Evolutionary conservation across 2,329 filamentous ascomycete genomes (phyloP).

Genomic region (Trichoderma oligosporum): DNA sequence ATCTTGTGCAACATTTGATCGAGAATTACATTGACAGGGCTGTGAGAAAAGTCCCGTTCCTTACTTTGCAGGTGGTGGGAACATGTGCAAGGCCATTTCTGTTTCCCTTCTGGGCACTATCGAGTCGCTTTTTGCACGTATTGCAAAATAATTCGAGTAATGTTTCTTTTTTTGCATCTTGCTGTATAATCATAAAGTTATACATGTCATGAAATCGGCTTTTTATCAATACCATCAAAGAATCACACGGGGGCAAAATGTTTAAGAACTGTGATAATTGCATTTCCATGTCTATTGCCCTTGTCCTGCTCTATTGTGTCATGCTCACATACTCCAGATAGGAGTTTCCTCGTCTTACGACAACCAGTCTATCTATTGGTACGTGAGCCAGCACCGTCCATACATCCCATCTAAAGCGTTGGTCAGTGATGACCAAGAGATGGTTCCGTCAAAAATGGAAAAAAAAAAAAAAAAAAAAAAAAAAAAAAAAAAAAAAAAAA

Average conservation of each 20-base stretch:
- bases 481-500: not conserved
- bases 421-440: not conserved
- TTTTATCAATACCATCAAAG: not conserved
- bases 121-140: too few species aligned
- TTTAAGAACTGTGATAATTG: not conserved
- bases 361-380: not conserved
- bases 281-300: not conserved
- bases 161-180: too few species aligned
- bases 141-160: too few species aligned
- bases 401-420: not conserved
- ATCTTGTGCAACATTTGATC: too few species aligned
- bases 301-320: conserved; percentile 1
- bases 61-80: too few species aligned
- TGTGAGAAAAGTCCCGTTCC: too few species aligned
- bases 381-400: not conserved
- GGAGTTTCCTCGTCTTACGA: conserved; percentile 6
- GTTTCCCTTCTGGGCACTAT: too few species aligned
- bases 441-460: not conserved
- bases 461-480: not conserved
- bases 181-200: too few species aligned
- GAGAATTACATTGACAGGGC: too few species aligned
- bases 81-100: too few species aligned
- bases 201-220: too few species aligned
- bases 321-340: not conserved
- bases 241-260: not conserved